A percentile compares a stretch with the other conserved stretches of the same genome.
phyloP scores from a whole-genome alignment of 1,284 basidiomycete genomes.

The Thelephora terrestris region DNA sequence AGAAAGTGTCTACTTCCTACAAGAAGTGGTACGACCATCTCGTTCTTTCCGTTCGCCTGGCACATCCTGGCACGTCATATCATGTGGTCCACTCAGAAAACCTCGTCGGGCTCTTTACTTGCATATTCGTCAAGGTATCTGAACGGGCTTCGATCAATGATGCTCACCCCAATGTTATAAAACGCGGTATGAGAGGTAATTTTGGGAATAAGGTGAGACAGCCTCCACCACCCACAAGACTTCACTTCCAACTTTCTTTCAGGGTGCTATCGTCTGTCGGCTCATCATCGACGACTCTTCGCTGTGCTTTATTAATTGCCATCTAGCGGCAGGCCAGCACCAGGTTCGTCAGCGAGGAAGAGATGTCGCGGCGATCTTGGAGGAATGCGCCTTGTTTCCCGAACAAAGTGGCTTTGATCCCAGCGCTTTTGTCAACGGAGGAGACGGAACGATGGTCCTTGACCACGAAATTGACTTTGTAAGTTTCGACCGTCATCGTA shows the following conservation, averaged over 20 bases:
- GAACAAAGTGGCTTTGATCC: conserved; percentile 30
- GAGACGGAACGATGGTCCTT: conserved; percentile 88
- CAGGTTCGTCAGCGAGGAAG: conserved; percentile 77
- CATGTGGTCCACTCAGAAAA: conserved; percentile 79
- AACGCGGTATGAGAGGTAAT: conserved; percentile 84
- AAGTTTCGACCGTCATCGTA: conserved; percentile 24
- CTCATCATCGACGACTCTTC: conserved; percentile 88
- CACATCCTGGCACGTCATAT: conserved; percentile 60
- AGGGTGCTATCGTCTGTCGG: conserved; percentile 88
- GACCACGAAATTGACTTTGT: conserved; percentile 94
- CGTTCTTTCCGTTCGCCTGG: conserved; percentile 56
- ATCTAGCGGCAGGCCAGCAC: conserved; percentile 89
- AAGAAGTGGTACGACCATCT: conserved; percentile 83
- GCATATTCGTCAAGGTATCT: conserved; percentile 72
- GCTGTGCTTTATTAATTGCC: conserved; percentile 91
- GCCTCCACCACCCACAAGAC: background rate
- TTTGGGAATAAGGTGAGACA: conserved; percentile 87
- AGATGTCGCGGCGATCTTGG: conserved; percentile 79
- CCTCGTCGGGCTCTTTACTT: conserved; percentile 84
- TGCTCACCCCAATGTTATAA: conserved; percentile 69
- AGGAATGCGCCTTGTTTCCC: conserved; percentile 69
- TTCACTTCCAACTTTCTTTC: no score
- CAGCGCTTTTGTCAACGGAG: conserved; percentile 76
- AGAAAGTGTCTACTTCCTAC: conserved; percentile 78
- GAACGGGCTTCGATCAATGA: conserved; percentile 56